A percentile compares a stretch with the other conserved stretches of the same genome.
Conservation (phyloP, 2,329 filamentous ascomycete species). For the Talaromyces sp. region DNA sequence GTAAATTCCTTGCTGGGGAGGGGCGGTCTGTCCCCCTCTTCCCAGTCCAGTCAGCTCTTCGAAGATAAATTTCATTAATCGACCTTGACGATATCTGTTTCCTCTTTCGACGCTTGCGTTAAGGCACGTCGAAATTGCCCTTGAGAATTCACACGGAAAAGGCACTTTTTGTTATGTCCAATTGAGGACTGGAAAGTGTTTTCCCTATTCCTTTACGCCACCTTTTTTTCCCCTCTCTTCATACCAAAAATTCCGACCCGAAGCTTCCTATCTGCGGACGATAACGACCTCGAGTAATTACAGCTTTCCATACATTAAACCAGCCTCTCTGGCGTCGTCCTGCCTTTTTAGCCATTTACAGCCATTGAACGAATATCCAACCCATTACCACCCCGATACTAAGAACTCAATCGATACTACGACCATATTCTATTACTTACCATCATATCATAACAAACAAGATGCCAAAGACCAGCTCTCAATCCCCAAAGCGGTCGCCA, state of each 20-base stretch:
- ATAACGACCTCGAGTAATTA: neutral
- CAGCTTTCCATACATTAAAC: neutral
- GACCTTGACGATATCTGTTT: slow-evolving; percentile 51
- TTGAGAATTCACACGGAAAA: slow-evolving; percentile 35
- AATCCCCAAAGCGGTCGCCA: slow-evolving; percentile 26
- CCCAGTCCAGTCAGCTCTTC: slow-evolving; percentile 74
- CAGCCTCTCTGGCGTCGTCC: neutral
- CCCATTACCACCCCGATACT: neutral
- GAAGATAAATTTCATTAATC: slow-evolving; percentile 53
- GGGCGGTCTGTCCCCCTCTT: slow-evolving; percentile 44
- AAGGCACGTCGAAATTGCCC: slow-evolving; percentile 58
- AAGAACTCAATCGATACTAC: neutral
- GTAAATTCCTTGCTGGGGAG: slow-evolving; percentile 82
- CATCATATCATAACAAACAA: slow-evolving; percentile 6
- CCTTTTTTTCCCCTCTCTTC: neutral
- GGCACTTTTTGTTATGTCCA: slow-evolving; percentile 33
- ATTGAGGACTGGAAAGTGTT: slow-evolving; percentile 33
- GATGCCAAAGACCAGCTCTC: slow-evolving; percentile 23
- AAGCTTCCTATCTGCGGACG: neutral
- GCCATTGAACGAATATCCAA: neutral
- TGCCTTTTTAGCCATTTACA: no score
- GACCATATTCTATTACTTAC: neutral
- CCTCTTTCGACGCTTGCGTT: slow-evolving; percentile 44
- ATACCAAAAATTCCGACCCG: neutral
- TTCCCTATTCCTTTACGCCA: slow-evolving; percentile 18